These are phyloP conservation scores for Astrephomene gubernaculifera DNA, from an alignment of 139 green algal species.

Conservation along the genomic window DNA sequence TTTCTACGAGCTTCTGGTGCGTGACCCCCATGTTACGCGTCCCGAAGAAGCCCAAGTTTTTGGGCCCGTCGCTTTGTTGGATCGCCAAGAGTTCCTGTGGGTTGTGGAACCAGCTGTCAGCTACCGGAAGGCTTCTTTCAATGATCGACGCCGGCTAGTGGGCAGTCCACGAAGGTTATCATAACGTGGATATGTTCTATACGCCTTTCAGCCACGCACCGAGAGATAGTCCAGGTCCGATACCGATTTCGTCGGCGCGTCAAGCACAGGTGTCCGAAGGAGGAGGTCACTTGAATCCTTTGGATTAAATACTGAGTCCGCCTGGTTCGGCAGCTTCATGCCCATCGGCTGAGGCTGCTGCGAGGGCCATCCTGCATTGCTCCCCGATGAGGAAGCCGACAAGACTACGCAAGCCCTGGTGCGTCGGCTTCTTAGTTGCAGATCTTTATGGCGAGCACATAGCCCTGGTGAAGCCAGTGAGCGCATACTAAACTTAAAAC, in stretches of 20 bases:
- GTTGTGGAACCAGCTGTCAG: neutral
- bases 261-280: conserved; percentile 30
- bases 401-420: neutral
- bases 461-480: neutral
- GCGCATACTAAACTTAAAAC: conserved; percentile 15
- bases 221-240: conserved; percentile 70
- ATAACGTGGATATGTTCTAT: neutral
- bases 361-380: conserved; percentile 12
- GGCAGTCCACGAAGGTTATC: too few relatives aligned
- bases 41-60: conserved; percentile 97
- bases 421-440: neutral
- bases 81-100: conserved; percentile 96
- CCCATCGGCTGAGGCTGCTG: neutral
- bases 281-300: conserved; percentile 44
- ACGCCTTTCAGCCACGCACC: conserved; percentile 37
- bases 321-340: conserved; percentile 63
- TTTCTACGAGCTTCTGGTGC: conserved; percentile 98
- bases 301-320: conserved; percentile 56
- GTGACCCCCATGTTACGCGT: conserved; percentile 98
- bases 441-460: neutral
- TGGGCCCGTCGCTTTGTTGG: conserved; percentile 93
- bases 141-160: neutral
- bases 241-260: conserved; percentile 43
- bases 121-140: neutral
- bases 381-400: neutral